Evolutionary conservation across 73 alveolate species (phyloP).

Genomic region (Paraurostyla sp.): DNA sequence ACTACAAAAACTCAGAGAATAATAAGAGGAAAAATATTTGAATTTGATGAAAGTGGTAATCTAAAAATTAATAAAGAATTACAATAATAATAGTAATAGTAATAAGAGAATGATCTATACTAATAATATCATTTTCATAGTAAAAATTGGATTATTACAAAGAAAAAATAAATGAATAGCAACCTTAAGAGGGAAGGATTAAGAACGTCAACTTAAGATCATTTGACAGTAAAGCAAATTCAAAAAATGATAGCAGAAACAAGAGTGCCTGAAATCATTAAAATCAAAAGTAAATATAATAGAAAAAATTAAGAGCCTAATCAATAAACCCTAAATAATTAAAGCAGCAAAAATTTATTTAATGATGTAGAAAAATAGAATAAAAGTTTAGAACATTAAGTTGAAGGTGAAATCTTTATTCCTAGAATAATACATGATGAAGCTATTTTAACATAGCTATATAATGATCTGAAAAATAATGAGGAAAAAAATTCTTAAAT

Average conservation of each 20-base stretch:
- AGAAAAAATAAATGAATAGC: neutral
- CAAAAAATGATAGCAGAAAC: neutral
- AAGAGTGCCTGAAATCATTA: neutral
- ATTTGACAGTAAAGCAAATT: neutral
- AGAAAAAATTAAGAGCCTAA: neutral
- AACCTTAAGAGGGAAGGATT: neutral
- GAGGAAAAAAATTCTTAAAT: too few species aligned
- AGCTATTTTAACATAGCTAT: neutral
- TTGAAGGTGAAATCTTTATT: conserved; percentile 29
- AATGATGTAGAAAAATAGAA: neutral
- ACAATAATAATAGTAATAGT: neutral
- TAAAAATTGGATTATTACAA: neutral
- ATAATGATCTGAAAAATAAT: neutral
- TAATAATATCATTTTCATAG: conserved; percentile 20
- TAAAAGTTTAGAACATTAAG: conserved; percentile 11
- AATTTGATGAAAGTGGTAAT: neutral
- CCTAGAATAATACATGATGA: neutral
- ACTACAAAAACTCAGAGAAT: too few species aligned
- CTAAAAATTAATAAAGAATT: neutral
- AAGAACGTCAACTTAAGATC: neutral
- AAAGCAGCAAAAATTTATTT: neutral
- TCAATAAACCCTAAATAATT: neutral
- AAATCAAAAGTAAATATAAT: neutral
- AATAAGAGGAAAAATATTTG: too few species aligned
- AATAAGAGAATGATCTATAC: neutral